phyloP scores from a whole-genome alignment of 352 stramenopile species.

The Globisporangium mamillatum region DNA sequence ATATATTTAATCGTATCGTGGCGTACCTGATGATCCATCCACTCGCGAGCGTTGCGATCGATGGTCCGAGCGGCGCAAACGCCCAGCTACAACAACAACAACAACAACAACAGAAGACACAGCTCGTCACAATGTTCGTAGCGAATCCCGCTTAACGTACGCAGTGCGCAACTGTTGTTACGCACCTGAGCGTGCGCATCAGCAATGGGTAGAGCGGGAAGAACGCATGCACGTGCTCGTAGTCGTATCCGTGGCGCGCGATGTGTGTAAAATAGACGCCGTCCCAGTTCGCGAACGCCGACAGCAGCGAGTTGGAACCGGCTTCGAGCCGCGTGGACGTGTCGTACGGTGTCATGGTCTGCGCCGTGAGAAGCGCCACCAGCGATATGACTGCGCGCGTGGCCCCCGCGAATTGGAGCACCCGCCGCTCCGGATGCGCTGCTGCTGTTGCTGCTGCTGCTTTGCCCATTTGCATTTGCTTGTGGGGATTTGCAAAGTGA shows the following conservation, averaged over 20 bases:
- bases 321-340: conserved; percentile 48
- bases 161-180: background rate
- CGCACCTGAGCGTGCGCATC: conserved; percentile 27
- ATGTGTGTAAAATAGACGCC: conserved; percentile 82
- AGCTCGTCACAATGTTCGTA: no score
- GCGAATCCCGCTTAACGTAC: background rate
- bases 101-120: background rate
- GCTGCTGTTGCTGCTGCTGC: background rate
- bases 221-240: conserved; percentile 85
- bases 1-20: background rate
- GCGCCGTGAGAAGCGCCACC: conserved; percentile 39
- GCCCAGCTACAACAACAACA: conserved; percentile 14
- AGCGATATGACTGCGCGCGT: conserved; percentile 48
- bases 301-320: conserved; percentile 23
- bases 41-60: conserved; percentile 29
- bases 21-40: conserved; percentile 53
- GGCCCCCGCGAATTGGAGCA: conserved; percentile 47
- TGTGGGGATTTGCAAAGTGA: background rate
- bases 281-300: conserved; percentile 77
- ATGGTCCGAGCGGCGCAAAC: conserved; percentile 19
- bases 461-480: conserved; percentile 1
- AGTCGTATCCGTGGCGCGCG: conserved; percentile 71
- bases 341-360: conserved; percentile 63
- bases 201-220: conserved; percentile 78
- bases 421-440: conserved; percentile 21